Evolutionary conservation across 139 green algal genomes (phyloP).

Genomic region (Trebouxia sp.): DNA sequence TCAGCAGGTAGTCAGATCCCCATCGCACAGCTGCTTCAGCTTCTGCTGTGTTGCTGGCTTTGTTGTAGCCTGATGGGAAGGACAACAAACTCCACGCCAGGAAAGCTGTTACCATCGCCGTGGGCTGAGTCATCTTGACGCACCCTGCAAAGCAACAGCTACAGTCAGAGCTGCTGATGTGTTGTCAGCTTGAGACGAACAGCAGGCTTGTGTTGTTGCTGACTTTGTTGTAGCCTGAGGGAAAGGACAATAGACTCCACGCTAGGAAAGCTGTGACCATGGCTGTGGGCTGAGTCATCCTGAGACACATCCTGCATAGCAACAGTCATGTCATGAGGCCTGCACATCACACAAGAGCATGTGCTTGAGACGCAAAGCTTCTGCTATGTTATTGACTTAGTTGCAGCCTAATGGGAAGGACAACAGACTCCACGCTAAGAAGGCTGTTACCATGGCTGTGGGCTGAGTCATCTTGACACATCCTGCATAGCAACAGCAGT

Average conservation of each 20-base stretch:
- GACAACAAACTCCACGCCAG: slow-evolving; percentile 70
- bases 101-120: slow-evolving; percentile 68
- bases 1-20: slow-evolving; percentile 75
- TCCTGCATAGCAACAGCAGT: slow-evolving; percentile 36
- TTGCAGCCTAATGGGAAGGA: slow-evolving; percentile 59
- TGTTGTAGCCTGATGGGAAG: slow-evolving; percentile 56
- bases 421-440: slow-evolving; percentile 70
- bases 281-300: slow-evolving; percentile 72
- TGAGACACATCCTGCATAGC: slow-evolving; percentile 56
- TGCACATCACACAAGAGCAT: neutral
- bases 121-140: slow-evolving; percentile 72
- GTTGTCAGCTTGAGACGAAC: neutral
- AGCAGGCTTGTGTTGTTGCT: neutral
- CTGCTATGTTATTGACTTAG: neutral
- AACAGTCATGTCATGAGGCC: neutral
- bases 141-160: slow-evolving; percentile 43
- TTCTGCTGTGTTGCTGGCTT: neutral
- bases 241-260: slow-evolving; percentile 69
- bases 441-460: slow-evolving; percentile 67
- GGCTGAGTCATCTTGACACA: slow-evolving; percentile 74
- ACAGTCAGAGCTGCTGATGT: neutral
- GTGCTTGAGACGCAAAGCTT: neutral
- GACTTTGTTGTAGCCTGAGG: slow-evolving; percentile 42
- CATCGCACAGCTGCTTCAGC: slow-evolving; percentile 51
- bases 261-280: slow-evolving; percentile 71